Evolutionary conservation across 2,329 filamentous ascomycete species (phyloP), one percentile per base, ranked within the genome.

Genomic region (Sporothrix phasma): DNA sequence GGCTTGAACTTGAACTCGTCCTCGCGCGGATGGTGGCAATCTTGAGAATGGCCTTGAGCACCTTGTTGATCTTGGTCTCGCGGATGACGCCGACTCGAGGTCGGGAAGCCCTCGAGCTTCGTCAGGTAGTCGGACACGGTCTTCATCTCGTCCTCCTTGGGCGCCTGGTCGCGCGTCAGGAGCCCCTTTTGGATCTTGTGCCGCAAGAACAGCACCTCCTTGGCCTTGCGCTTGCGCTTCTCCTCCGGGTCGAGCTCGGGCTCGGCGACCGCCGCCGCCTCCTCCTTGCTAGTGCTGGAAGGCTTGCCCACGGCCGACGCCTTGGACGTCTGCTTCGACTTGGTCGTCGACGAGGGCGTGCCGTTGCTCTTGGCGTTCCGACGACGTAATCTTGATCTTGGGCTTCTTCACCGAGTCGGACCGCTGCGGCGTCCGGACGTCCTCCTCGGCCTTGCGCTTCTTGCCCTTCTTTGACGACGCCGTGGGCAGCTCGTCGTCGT

Each of bases 61-160:
- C 93, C 79, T 99, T 99, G 84, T 97, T 93, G 76, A 99, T 97
- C 82, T 97, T 99, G 67, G 94, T 99, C 15, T 79, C 81, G 68
- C 90, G 86, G 71, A 97, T 96, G 70, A 97, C 94, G 69, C 86
- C 86, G 34, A 89, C 90, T 97, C 93, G 4, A 97, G 84, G 68
- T 96, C 89, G 1, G 84, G 74, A 80, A 88, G 7, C 81, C 84
- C 77, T 99, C 94, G 5, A 99, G 84, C 74, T 95, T 90, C 34
- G 81, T 83, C 64, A 95, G 80, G 71, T 87, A 90, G 19, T 89
- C 87, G 4, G 87, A 87, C 87, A 94, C 92, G 56, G 79, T 77
- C 67, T 84, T 79, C 88, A 93, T 92, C 70, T 93, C 89, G 7
- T 92, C 86, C 70, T 91, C 89, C 75, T 92, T 89, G n/a, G 93